Evolutionary conservation across 2,329 filamentous ascomycete genomes (phyloP), one percentile per base, ranked within the genome.

Genomic region (Exophiala sideris): DNA sequence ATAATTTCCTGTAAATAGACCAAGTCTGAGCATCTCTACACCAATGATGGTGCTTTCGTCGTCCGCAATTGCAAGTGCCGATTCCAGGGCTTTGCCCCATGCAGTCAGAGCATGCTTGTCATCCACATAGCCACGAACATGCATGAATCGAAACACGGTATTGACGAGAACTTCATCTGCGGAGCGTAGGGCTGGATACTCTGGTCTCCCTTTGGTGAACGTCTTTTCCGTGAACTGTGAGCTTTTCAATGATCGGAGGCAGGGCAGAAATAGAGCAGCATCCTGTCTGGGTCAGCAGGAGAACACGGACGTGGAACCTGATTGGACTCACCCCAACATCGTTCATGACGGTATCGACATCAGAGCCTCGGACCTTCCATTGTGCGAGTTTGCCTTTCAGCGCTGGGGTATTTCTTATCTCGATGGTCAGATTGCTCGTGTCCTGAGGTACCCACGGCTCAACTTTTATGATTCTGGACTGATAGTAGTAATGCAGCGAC

Each of bases 121-220:
- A 62, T 94, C 83, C 44, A 95, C 79, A 65, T 96, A 99, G 20
- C 87, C 91, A 55, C 91, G 84, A 45, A 97, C 79, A 67, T 96
- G 89, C 18, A 99, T 79, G 71, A 96, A 94, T 51, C 91, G 84
- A 87, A 90, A 96, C 54, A 92, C 80, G 5, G 86, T 83, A 64
- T 96, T 89, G 14, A 90, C 75, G 20, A 81, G 74, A 50, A 92
- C 80, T 65, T 94, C 88, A 12, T 87, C 79, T 59, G 86, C 82
- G n/a, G 86, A 82, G 55, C 79, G 82, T 18, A 64, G 46, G 34
- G 59, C 55, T 35, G 62, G 60, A 33, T 57, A 47, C 16, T 59
- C 51, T 34, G 59, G 29, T 34, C 52, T 56, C 16, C 45, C 57
- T 20, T 58, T 56, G 3, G 81, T 76, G 48, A 89, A 78, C 0